phyloP scores from a whole-genome alignment of 768 basidiomycete genomes.

The Naganishia vishniacii region DNA sequence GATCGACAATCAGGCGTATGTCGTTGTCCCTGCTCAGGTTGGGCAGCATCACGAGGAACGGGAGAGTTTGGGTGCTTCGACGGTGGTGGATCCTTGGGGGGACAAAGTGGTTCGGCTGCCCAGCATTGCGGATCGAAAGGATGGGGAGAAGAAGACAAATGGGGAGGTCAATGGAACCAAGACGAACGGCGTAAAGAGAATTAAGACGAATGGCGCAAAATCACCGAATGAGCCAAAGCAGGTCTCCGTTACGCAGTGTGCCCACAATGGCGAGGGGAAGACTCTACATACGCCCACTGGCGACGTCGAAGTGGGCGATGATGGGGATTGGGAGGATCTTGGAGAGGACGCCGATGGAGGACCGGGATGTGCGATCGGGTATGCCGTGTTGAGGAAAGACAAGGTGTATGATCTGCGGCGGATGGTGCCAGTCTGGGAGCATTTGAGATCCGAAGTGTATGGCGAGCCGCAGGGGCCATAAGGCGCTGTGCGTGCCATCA shows the following conservation, averaged over 20 bases:
- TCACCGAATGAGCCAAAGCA: neutral
- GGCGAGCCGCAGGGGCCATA: neutral
- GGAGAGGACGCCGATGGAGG: conserved; percentile 2
- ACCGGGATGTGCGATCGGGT: conserved; percentile 14
- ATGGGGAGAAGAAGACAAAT: conserved; percentile 2
- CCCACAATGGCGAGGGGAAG: neutral
- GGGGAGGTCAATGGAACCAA: neutral
- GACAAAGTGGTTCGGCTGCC: conserved; percentile 12
- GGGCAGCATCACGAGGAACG: conserved; percentile 20
- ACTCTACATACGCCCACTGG: neutral
- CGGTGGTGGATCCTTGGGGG: conserved; percentile 18
- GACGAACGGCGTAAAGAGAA: neutral
- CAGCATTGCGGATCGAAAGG: conserved; percentile 12
- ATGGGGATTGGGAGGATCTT: conserved; percentile 1
- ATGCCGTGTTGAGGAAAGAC: conserved; percentile 8
- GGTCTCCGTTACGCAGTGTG: neutral
- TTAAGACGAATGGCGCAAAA: neutral
- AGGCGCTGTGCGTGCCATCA: too few species aligned
- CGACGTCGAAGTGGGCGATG: neutral
- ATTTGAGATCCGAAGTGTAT: conserved; percentile 11
- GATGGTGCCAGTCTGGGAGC: conserved; percentile 13
- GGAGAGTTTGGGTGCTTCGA: conserved; percentile 11
- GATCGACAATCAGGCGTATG: conserved; percentile 23
- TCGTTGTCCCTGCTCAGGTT: conserved; percentile 9
- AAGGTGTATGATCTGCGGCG: neutral